Evolutionary conservation across 192 early-diverging fungal genomes (phyloP), one percentile per base, ranked within the genome.

Genomic region (Entomortierella parvispora): DNA sequence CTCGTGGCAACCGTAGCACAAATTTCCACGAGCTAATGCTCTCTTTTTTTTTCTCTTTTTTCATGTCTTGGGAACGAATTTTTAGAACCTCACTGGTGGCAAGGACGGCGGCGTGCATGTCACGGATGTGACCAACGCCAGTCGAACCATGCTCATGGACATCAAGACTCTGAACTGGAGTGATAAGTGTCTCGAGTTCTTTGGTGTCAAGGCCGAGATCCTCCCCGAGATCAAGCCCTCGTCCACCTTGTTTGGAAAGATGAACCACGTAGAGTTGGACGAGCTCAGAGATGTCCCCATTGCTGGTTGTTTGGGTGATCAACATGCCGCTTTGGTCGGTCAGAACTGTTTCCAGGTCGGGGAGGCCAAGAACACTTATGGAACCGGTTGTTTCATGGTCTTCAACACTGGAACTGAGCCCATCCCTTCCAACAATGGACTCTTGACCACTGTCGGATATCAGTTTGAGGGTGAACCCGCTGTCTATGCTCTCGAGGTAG

Each of bases 381-480:
- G 96, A 44, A 98, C 96, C 28, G 96, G 95, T 32, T 96, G 94
- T 82, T 98, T 98, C 80, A 95, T 96, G 94, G 82, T 98, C 52
- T 95, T 93, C 84, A 96, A 98, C 87, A 95, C 94, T 18, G 96
- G 96, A 33, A 55, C 75, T 2, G 74, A 86, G 22, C 87, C 89
- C 25, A 91, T 96, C 50, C 78, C 89, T 50, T 94, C 95, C 31
- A 87, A 89, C 63, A 90, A 90, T 59, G 96, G 96, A 1, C 85
- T 98, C 42, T 79, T 98, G 32, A 95, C 95, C 0, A 96, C 96
- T 10, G 94, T 96, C 17, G 95, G 86, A 2, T 98, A 94, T 80
- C 88, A 96, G 68, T 86, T 98, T 45, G 94, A 93, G 31, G 81
- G 90, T 8, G 88, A 86, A 6, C 75, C 81, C 28, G 87, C 92